phyloP scores from a whole-genome alignment of 371 early-diverging fungal genomes.

The Rhizomucor pusillus region DNA sequence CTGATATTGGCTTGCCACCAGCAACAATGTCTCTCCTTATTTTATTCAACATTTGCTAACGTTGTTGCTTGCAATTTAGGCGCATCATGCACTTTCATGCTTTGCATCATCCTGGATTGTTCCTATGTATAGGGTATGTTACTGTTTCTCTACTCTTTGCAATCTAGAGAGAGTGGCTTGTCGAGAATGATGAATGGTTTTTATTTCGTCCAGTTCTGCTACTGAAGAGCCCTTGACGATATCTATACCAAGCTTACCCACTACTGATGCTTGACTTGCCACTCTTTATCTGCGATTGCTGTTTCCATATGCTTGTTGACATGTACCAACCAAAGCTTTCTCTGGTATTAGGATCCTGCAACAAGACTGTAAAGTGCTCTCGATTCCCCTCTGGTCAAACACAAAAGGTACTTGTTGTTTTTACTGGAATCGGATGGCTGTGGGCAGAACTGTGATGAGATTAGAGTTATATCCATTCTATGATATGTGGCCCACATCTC shows the following conservation, averaged over 20 bases:
- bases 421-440: not conserved
- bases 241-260: not conserved
- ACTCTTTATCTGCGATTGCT: too few relatives aligned
- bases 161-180: not conserved
- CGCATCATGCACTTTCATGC: slow-evolving; percentile 7
- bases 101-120: not conserved
- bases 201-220: slow-evolving; percentile 53
- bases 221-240: slow-evolving; percentile 36
- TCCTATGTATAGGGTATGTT: slow-evolving; percentile 7
- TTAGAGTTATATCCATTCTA: slow-evolving; percentile 49
- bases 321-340: too few relatives aligned
- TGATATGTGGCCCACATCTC: slow-evolving; percentile 38
- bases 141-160: not conserved
- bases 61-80: too few relatives aligned
- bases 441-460: slow-evolving; percentile 22
- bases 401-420: too few relatives aligned
- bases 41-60: too few relatives aligned
- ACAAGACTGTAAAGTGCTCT: too few relatives aligned
- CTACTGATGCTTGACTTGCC: not conserved
- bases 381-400: too few relatives aligned
- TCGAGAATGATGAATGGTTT: slow-evolving; percentile 23
- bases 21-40: not conserved
- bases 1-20: not conserved
- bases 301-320: too few relatives aligned
- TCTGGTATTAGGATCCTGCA: too few relatives aligned